Conservation (phyloP, 768 basidiomycete species). For the Amyloporia xantha region DNA sequence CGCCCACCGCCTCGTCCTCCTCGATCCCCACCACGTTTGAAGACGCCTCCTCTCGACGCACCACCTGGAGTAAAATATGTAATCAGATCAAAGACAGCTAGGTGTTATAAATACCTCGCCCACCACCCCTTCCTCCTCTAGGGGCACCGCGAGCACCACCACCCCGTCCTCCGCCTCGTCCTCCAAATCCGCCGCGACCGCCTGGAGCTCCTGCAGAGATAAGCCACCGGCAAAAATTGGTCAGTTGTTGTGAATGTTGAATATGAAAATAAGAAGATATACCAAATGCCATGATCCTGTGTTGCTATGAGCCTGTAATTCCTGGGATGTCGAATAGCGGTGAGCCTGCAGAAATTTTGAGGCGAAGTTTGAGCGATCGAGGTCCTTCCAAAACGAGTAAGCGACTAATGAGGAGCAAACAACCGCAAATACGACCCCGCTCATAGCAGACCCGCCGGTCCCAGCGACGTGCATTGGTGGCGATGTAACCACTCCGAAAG, state of each 20-base stretch:
- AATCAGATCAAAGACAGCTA: constrained; percentile 28
- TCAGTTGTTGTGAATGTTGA: background rate
- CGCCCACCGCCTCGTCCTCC: constrained; percentile 23
- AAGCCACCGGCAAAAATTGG: background rate
- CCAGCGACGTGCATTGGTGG: no score
- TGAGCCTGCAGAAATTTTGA: constrained; percentile 12
- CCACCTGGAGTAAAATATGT: background rate
- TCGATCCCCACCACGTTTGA: constrained; percentile 40
- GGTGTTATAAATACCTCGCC: constrained; percentile 24
- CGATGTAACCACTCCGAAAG: no score
- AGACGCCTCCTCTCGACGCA: constrained; percentile 7
- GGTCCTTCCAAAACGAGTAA: background rate
- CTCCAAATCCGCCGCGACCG: constrained; percentile 49
- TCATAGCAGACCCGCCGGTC: background rate
- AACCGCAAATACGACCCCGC: background rate
- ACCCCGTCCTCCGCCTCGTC: constrained; percentile 27
- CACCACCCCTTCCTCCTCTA: constrained; percentile 25
- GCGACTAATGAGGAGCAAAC: constrained; percentile 1
- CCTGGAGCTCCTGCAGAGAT: constrained; percentile 49
- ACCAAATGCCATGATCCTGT: constrained; percentile 28
- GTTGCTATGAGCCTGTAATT: constrained; percentile 5
- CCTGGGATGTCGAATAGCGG: background rate
- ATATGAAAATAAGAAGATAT: constrained; percentile 1
- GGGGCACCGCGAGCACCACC: constrained; percentile 15
- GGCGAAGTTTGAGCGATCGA: constrained; percentile 9